Evolutionary conservation across 768 basidiomycete genomes (phyloP), one percentile per base, ranked within the genome.

Genomic region (Kwoniella sp.): DNA sequence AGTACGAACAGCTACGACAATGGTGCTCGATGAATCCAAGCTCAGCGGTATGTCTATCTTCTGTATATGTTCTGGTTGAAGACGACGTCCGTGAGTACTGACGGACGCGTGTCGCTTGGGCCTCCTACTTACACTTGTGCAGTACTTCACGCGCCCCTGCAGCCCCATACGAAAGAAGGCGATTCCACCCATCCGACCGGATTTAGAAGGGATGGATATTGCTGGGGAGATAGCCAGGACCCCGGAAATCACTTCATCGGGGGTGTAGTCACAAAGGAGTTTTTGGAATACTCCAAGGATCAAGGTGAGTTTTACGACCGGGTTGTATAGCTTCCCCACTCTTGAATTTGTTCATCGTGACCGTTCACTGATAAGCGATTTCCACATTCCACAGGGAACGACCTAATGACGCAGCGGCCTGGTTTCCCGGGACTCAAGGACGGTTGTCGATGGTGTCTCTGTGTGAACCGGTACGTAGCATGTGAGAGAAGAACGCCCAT

Each of bases 381-480:
- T n/a, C 22, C 17, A 26, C 55, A 29, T 1, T 31, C 11, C 4
- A 38, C 29, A 75, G 79, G 79, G 4, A 80, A 80, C 65, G 77
- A 80, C 56, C 71, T 80, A 20, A 77, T 73, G 63, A 78, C 74
- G n/a, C 71, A 38, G 5, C 62, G 74, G 51, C 55, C 56, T 4
- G 68, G 68, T 0, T 79, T 79, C 34, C 67, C 76, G 5, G 77
- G 77, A 2, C 55, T 80, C 56, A 78, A 66, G 54, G 74, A 75
- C 31, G 79, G 79, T n/a, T 80, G 79, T 62, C 53, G 67, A 56
- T 80, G 79, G 79, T 80, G 79, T 72, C 66, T 80, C 29, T 80
- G 79, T 57, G 79, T 80, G 11, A 67, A 72, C n/a, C 53, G 77
- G 77, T 76, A 29, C 38, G 74, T 56, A 22, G 23, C n/a, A n/a